A percentile compares a stretch with the other conserved stretches of the same genome.
Conservation (phyloP, 2,329 filamentous ascomycete genomes). For the Sporothrix sp. region DNA sequence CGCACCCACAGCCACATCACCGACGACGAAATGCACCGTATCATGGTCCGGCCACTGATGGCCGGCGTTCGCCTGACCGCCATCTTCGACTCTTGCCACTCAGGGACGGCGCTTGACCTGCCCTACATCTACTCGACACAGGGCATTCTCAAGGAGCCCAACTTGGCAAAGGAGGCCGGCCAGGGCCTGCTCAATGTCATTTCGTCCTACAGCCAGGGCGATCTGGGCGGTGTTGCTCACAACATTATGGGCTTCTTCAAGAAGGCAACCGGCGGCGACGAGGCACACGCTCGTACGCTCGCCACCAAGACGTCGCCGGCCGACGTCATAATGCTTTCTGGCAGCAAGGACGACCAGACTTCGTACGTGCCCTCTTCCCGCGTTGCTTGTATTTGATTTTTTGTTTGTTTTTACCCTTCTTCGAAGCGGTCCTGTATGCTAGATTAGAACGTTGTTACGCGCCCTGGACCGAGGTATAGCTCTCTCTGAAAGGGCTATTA, state of each 20-base stretch:
- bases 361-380: slow-evolving; percentile 46
- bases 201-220: slow-evolving; percentile 70
- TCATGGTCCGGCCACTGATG: slow-evolving; percentile 66
- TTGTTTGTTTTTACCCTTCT: slow-evolving; percentile 13
- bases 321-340: slow-evolving; percentile 96
- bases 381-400: neutral
- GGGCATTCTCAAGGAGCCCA: slow-evolving; percentile 71
- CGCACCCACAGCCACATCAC: slow-evolving; percentile 62
- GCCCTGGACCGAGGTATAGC: neutral
- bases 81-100: slow-evolving; percentile 76
- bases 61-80: slow-evolving; percentile 77
- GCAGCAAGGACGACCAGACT: slow-evolving; percentile 91
- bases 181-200: slow-evolving; percentile 63
- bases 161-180: slow-evolving; percentile 69
- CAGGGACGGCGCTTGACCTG: slow-evolving; percentile 65
- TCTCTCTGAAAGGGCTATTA: neutral
- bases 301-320: slow-evolving; percentile 88
- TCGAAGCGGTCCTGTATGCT: neutral
- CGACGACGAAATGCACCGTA: slow-evolving; percentile 68
- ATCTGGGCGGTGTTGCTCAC: slow-evolving; percentile 70
- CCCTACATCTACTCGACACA: slow-evolving; percentile 75
- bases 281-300: slow-evolving; percentile 67
- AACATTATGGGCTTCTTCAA: slow-evolving; percentile 80
- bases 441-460: neutral
- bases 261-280: slow-evolving; percentile 65